phyloP scores from a whole-genome alignment of 306 rosid genomes.

The Psophocarpus tetragonolobus region DNA sequence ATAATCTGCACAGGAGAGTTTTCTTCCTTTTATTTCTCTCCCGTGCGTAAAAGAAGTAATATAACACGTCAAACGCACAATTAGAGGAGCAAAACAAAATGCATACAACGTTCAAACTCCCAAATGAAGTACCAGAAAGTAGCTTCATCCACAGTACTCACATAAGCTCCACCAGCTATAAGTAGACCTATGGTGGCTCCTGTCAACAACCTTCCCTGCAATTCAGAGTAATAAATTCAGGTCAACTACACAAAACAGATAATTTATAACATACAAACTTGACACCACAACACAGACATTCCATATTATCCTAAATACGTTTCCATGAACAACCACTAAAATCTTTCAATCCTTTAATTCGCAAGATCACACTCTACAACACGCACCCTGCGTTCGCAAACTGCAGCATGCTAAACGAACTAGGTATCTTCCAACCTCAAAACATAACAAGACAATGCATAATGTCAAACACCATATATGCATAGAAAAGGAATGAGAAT shows the following conservation, averaged over 20 bases:
- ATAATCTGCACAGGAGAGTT: not conserved
- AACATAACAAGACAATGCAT: slow-evolving; percentile 4
- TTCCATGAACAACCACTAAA: not conserved
- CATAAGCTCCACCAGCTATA: slow-evolving; percentile 97
- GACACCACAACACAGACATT: not conserved
- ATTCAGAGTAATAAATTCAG: slow-evolving; percentile 35
- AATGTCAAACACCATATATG: not conserved
- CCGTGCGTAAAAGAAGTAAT: not conserved
- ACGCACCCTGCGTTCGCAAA: not conserved
- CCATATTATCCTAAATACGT: not conserved
- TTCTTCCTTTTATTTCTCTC: not conserved
- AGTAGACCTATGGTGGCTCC: slow-evolving; percentile 81
- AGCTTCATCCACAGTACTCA: slow-evolving; percentile 98
- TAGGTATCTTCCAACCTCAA: slow-evolving; percentile 1
- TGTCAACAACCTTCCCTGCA: slow-evolving; percentile 79
- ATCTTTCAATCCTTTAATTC: slow-evolving; percentile 6
- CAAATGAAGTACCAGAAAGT: slow-evolving; percentile 89
- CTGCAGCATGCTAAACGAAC: slow-evolving; percentile 22
- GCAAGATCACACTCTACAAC: not conserved
- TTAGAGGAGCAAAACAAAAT: slow-evolving; percentile 21
- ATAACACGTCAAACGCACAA: not conserved
- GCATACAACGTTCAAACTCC: slow-evolving; percentile 33
- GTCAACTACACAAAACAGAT: not conserved
- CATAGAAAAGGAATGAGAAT: slow-evolving; percentile 19
- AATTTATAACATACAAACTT: slow-evolving; percentile 1